phyloP scores from a whole-genome alignment of 164 flowering plant species.

The Aristolochia contorta region DNA sequence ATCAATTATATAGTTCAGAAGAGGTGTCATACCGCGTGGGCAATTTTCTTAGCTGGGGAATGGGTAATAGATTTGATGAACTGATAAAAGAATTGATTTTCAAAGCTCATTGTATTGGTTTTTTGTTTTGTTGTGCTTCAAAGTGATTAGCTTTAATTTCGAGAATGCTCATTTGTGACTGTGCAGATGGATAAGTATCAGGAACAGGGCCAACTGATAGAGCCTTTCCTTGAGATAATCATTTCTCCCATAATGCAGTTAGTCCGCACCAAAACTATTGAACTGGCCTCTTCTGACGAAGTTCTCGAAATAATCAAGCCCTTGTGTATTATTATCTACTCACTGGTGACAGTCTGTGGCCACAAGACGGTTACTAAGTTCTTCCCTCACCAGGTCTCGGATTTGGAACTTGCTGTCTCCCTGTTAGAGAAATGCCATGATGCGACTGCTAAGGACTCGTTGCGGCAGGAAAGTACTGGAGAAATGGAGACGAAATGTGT shows the following conservation, averaged over 20 bases:
- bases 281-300: slow-evolving; percentile 41
- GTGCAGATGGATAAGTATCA: slow-evolving; percentile 92
- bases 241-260: slow-evolving; percentile 78
- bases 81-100: neutral
- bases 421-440: slow-evolving; percentile 74
- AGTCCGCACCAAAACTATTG: slow-evolving; percentile 58
- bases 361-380: slow-evolving; percentile 88
- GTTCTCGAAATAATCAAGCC: slow-evolving; percentile 71
- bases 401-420: slow-evolving; percentile 88
- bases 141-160: neutral
- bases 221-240: slow-evolving; percentile 87
- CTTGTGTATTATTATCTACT: slow-evolving; percentile 65
- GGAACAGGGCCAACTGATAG: slow-evolving; percentile 79
- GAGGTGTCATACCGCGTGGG: neutral
- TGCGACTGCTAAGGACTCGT: slow-evolving; percentile 38
- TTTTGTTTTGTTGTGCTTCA: neutral
- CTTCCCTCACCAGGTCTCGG: slow-evolving; percentile 96
- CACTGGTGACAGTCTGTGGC: slow-evolving; percentile 87
- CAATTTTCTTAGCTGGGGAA: neutral
- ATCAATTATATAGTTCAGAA: neutral
- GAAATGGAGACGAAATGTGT: slow-evolving; percentile 95
- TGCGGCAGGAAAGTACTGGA: slow-evolving; percentile 89
- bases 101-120: neutral
- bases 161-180: neutral
- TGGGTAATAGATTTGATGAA: neutral